phyloP scores from a whole-genome alignment of 2,329 filamentous ascomycete genomes.

The Trichoderma guizhouense region DNA sequence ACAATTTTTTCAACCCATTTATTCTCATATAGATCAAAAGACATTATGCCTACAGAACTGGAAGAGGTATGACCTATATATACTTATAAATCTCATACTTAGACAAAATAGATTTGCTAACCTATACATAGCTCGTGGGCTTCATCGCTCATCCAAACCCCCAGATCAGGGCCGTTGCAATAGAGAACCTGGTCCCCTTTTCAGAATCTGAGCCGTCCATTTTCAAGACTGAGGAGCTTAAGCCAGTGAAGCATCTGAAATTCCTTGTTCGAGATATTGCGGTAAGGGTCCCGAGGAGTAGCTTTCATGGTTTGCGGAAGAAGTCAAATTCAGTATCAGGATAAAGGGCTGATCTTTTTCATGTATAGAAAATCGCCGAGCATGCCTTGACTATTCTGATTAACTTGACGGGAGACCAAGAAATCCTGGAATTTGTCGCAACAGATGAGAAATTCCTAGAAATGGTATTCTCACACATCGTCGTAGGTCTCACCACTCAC shows the following conservation, averaged over 20 bases:
- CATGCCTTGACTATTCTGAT: constrained; percentile 88
- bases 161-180: constrained; percentile 80
- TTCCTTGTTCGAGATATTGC: constrained; percentile 79
- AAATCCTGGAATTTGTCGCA: constrained; percentile 69
- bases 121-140: constrained; percentile 68
- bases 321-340: background rate
- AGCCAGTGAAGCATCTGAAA: constrained; percentile 83
- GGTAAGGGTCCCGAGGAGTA: constrained; percentile 48
- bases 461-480: constrained; percentile 67
- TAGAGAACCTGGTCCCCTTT: constrained; percentile 83
- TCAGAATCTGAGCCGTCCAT: constrained; percentile 68
- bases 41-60: constrained; percentile 68
- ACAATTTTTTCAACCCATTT: background rate
- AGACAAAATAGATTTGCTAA: background rate
- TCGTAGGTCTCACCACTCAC: constrained; percentile 50
- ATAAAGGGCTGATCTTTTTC: background rate
- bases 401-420: constrained; percentile 74
- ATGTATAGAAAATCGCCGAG: constrained; percentile 74
- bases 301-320: background rate
- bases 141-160: constrained; percentile 92
- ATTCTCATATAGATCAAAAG: background rate
- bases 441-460: constrained; percentile 80
- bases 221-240: constrained; percentile 77
- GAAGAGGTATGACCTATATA: constrained; percentile 59
- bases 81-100: background rate